These are phyloP conservation scores for Eucalyptus leucophloia DNA, from an alignment of 345 rosid genomes.

Conservation along the genomic window DNA sequence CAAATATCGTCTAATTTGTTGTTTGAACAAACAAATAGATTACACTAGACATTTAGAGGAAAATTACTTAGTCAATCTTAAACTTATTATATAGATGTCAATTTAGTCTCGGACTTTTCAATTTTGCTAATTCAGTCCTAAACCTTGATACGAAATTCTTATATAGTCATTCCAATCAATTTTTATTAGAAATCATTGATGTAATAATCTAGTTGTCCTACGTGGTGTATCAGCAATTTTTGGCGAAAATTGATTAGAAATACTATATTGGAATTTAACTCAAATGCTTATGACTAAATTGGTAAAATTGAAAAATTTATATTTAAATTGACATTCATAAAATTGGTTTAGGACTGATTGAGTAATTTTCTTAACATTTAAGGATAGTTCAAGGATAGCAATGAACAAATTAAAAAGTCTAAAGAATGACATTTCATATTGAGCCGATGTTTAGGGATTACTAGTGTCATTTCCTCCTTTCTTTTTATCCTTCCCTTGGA, in stretches of 20 bases:
- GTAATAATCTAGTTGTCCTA: neutral
- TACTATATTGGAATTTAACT: neutral
- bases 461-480: neutral
- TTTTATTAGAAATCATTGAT: rapidly evolving
- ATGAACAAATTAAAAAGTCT: neutral
- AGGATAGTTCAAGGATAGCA: neutral
- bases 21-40: neutral
- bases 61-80: neutral
- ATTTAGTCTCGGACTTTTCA: rapidly evolving
- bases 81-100: neutral
- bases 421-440: neutral
- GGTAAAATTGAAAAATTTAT: neutral
- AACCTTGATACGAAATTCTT: rapidly evolving
- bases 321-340: rapidly evolving
- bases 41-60: neutral
- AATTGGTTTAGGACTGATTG: rapidly evolving
- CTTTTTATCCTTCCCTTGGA: neutral
- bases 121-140: rapidly evolving
- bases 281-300: neutral
- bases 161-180: rapidly evolving
- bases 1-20: neutral
- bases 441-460: neutral
- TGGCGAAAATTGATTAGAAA: neutral
- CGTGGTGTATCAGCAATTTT: rapidly evolving
- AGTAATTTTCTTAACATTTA: neutral